phyloP scores from a whole-genome alignment of 306 rosid species.

The Rosa lucieae region DNA sequence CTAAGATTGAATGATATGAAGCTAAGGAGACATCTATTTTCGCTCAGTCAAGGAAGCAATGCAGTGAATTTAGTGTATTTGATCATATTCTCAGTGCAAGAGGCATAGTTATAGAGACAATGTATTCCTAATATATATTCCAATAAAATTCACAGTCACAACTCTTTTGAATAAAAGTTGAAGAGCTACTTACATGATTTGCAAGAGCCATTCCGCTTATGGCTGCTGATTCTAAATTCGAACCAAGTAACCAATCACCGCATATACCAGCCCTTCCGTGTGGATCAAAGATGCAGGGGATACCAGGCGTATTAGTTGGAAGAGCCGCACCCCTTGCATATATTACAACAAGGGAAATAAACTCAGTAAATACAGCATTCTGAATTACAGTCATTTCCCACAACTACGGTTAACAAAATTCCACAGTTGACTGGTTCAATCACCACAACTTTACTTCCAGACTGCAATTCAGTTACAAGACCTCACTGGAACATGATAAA shows the following conservation, averaged over 20 bases:
- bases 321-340: conserved; percentile 93
- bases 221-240: conserved; percentile 85
- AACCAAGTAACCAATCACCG: conserved; percentile 95
- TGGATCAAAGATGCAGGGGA: conserved; percentile 92
- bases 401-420: not conserved
- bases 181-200: conserved; percentile 58
- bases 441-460: not conserved
- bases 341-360: not conserved
- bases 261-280: conserved; percentile 87
- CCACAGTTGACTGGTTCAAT: not conserved
- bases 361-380: not conserved
- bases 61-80: not conserved
- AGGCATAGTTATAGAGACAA: not conserved
- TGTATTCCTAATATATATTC: not conserved
- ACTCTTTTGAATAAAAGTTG: not conserved
- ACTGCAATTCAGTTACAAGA: not conserved
- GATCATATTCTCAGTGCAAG: not conserved
- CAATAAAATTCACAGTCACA: not conserved
- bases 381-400: not conserved
- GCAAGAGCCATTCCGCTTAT: conserved; percentile 83
- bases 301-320: conserved; percentile 74
- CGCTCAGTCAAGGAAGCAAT: not conserved
- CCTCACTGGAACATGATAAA: not conserved
- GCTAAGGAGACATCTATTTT: not conserved
- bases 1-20: too few species aligned